Evolutionary conservation across 768 basidiomycete species (phyloP).

Genomic region (Calocera cornea): DNA sequence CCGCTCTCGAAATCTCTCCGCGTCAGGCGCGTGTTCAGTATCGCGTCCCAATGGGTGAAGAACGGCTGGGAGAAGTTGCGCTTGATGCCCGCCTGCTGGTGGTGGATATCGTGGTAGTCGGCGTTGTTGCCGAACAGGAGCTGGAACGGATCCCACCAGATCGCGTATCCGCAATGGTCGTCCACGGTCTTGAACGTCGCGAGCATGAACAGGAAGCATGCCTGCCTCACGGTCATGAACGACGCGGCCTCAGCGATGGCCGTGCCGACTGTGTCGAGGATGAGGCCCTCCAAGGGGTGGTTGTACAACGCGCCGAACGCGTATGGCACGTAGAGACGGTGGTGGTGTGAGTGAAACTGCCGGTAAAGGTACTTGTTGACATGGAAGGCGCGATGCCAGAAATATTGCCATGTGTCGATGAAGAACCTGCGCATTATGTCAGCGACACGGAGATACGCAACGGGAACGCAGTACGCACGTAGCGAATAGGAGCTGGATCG

Average conservation of each 20-base stretch:
- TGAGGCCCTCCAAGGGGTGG: slow-evolving; percentile 86
- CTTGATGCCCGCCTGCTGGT: slow-evolving; percentile 78
- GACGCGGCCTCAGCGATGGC: slow-evolving; percentile 57
- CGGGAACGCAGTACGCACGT: slow-evolving; percentile 49
- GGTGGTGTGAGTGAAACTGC: slow-evolving; percentile 86
- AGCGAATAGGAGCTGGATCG: slow-evolving; percentile 54
- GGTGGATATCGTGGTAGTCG: slow-evolving; percentile 97
- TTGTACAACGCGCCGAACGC: slow-evolving; percentile 96
- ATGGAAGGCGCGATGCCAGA: slow-evolving; percentile 86
- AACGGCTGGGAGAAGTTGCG: slow-evolving; percentile 93
- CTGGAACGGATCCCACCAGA: slow-evolving; percentile 90
- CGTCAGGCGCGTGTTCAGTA: slow-evolving; percentile 61
- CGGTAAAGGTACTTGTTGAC: slow-evolving; percentile 80
- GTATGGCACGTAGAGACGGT: slow-evolving; percentile 91
- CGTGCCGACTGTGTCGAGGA: slow-evolving; percentile 76
- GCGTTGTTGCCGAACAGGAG: slow-evolving; percentile 76
- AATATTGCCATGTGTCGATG: slow-evolving; percentile 98
- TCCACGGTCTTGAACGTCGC: slow-evolving; percentile 89
- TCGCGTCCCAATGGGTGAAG: slow-evolving; percentile 84
- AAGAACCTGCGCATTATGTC: slow-evolving; percentile 49
- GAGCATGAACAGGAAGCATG: slow-evolving; percentile 66
- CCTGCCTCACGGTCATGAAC: slow-evolving; percentile 65
- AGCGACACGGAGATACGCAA: not conserved
- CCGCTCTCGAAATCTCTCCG: not conserved
- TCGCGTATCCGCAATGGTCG: slow-evolving; percentile 81